Evolutionary conservation across 2,329 filamentous ascomycete species (phyloP).

Genomic region (Fusarium robinianum): DNA sequence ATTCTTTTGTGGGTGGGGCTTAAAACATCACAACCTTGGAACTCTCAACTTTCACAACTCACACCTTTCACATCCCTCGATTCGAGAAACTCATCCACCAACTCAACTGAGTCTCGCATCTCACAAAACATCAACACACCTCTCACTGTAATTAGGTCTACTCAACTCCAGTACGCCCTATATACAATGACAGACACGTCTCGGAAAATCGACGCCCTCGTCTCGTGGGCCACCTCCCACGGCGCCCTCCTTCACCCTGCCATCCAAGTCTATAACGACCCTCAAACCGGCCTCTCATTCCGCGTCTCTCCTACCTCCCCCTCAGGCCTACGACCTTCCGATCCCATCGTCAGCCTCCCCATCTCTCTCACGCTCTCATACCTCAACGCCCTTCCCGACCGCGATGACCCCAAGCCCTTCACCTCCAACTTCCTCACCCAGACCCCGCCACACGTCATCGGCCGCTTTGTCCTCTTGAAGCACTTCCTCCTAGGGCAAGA

Average conservation of each 20-base stretch:
- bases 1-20: constrained; percentile 28
- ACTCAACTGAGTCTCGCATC: background rate
- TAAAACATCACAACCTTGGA: constrained; percentile 10
- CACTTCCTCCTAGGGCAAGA: constrained; percentile 62
- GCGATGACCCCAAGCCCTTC: constrained; percentile 42
- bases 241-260: constrained; percentile 55
- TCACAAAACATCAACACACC: too few relatives aligned
- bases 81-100: background rate
- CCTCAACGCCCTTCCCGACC: constrained; percentile 53
- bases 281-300: constrained; percentile 58
- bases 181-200: constrained; percentile 19
- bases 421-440: constrained; percentile 54
- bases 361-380: constrained; percentile 61
- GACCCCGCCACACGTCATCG: constrained; percentile 62
- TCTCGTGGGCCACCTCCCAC: constrained; percentile 53
- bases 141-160: too few relatives aligned
- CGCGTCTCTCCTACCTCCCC: constrained; percentile 47
- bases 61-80: background rate
- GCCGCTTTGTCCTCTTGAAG: constrained; percentile 70
- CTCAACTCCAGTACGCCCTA: background rate
- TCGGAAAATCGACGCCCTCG: constrained; percentile 42
- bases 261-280: constrained; percentile 58
- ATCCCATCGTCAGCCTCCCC: constrained; percentile 57
- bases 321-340: constrained; percentile 41
- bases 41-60: constrained; percentile 3